Conservation (phyloP, 129 eudicot species). For the Arctium minus region DNA sequence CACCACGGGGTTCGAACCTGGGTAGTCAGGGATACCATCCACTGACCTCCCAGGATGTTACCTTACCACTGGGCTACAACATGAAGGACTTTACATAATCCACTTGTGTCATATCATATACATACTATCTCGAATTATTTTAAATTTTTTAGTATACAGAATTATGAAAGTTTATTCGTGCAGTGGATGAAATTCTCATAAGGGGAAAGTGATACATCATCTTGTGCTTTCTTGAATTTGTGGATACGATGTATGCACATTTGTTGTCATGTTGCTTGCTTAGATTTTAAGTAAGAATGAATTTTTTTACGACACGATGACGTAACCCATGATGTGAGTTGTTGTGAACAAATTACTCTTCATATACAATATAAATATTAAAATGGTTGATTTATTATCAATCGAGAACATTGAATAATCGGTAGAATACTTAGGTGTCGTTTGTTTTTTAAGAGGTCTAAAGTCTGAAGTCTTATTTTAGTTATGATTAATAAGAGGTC, state of each 20-base stretch:
- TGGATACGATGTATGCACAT: not conserved
- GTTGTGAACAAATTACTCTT: not conserved
- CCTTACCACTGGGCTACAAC: too few species aligned
- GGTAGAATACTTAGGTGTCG: not conserved
- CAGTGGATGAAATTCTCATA: not conserved
- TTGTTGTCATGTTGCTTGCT: not conserved
- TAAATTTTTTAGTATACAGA: not conserved
- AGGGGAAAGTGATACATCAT: not conserved
- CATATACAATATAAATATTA: not conserved
- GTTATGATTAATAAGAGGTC: too few species aligned
- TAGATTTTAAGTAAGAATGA: not conserved
- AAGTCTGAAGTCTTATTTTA: too few species aligned
- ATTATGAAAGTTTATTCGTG: not conserved
- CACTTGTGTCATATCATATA: not conserved
- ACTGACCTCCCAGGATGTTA: too few species aligned
- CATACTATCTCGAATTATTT: not conserved
- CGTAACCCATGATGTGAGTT: not conserved
- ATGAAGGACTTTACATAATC: too few species aligned
- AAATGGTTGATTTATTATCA: not conserved
- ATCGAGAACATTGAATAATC: not conserved
- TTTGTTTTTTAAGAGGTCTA: too few species aligned
- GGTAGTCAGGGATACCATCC: too few species aligned
- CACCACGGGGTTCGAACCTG: too few species aligned
- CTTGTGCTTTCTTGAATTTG: not conserved
- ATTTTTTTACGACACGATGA: not conserved